Evolutionary conservation across 202 grass and related monocot species (phyloP).

Genomic region (Elaeis oleifera): DNA sequence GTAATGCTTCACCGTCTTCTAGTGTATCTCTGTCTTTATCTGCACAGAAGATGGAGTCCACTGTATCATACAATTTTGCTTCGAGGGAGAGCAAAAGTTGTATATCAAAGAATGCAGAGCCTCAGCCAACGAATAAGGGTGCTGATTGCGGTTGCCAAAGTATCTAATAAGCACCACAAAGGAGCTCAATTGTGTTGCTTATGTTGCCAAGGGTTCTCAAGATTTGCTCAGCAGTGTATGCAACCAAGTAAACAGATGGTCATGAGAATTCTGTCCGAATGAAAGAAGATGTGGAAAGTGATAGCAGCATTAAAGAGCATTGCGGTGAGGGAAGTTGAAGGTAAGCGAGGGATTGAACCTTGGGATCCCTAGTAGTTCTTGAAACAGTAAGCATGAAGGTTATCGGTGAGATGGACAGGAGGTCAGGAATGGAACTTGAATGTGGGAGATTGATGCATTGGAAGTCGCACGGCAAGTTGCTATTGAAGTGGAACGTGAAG

Average conservation of each 20-base stretch:
- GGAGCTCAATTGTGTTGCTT: background rate
- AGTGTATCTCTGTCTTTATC: background rate
- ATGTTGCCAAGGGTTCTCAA: background rate
- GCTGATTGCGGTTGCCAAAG: background rate
- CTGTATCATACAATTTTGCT: constrained; percentile 4
- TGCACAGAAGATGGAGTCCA: background rate
- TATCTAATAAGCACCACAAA: background rate
- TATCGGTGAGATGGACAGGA: constrained; percentile 8
- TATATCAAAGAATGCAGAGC: background rate
- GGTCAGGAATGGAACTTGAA: constrained; percentile 3
- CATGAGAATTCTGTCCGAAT: background rate
- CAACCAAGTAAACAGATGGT: background rate
- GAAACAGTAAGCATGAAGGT: background rate
- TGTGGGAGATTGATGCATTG: constrained; percentile 41
- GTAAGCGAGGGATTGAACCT: background rate
- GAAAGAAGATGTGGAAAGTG: background rate
- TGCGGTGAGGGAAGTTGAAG: constrained; percentile 10
- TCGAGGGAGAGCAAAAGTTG: background rate
- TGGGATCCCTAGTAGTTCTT: constrained; percentile 11
- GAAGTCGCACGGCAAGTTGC: constrained; percentile 62
- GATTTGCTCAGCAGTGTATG: background rate
- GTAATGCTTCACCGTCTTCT: constrained; percentile 5
- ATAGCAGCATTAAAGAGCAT: constrained; percentile 19
- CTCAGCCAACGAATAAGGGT: background rate
- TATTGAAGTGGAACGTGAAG: constrained; percentile 69